Evolutionary conservation across 169 alveolate genomes (phyloP).

Genomic region (Eimeria maxima): DNA sequence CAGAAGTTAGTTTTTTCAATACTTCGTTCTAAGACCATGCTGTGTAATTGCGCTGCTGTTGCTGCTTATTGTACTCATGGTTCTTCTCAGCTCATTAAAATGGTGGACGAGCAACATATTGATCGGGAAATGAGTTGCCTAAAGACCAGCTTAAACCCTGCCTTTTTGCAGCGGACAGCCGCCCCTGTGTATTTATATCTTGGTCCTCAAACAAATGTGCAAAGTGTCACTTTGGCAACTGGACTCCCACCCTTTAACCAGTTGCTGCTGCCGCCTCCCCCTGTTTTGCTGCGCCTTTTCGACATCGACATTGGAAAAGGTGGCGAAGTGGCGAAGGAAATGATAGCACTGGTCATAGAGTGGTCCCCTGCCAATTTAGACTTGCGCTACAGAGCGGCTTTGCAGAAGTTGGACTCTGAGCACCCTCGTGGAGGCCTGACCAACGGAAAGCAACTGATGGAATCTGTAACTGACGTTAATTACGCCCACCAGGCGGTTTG

Average conservation of each 20-base stretch:
- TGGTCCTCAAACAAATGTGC: slow-evolving; percentile 19
- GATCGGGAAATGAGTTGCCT: slow-evolving; percentile 59
- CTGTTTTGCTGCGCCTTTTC: slow-evolving; percentile 62
- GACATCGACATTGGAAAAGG: slow-evolving; percentile 69
- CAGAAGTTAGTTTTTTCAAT: neutral
- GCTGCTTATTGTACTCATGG: neutral
- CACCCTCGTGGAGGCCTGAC: neutral
- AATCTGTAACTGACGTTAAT: slow-evolving; percentile 52
- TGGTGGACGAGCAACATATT: slow-evolving; percentile 55
- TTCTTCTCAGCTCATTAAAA: slow-evolving; percentile 46
- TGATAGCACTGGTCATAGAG: slow-evolving; percentile 57
- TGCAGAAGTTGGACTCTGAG: slow-evolving; percentile 20
- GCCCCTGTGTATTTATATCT: slow-evolving; percentile 61
- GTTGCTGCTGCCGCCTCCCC: slow-evolving; percentile 75
- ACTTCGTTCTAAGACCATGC: neutral
- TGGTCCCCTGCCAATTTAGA: slow-evolving; percentile 78
- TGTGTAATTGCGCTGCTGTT: neutral
- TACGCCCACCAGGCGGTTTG: slow-evolving; percentile 74
- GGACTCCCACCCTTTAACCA: slow-evolving; percentile 35
- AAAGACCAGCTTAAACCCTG: slow-evolving; percentile 66
- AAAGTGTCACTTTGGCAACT: neutral
- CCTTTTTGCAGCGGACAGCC: slow-evolving; percentile 73
- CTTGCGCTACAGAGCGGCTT: slow-evolving; percentile 41
- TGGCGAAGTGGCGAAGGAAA: slow-evolving; percentile 61
- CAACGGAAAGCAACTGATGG: slow-evolving; percentile 27